A percentile compares a stretch with the other conserved stretches of the same genome.
phyloP scores from a whole-genome alignment of 306 rosid genomes.

The Casuarina equisetifolia region DNA sequence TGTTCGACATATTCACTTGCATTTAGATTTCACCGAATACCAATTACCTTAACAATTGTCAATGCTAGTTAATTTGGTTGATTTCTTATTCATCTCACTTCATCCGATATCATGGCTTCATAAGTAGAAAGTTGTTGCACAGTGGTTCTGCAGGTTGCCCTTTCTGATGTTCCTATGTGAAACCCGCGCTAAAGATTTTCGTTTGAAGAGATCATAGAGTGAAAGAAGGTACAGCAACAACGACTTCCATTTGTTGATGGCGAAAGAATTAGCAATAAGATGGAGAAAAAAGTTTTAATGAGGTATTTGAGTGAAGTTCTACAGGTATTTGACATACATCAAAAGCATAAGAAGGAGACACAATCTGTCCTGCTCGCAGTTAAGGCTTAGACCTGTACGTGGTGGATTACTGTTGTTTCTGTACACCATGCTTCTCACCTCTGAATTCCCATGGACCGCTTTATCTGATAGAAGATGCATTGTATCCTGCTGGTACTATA shows the following conservation, averaged over 20 bases:
- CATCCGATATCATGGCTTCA: not conserved
- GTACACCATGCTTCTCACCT: no score
- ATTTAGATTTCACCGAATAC: no score
- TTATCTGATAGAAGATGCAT: no score
- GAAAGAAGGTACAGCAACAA: conserved; percentile 3
- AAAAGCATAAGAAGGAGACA: not conserved
- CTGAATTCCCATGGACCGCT: no score
- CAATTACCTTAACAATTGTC: no score
- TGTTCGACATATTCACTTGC: no score
- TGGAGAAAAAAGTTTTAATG: not conserved
- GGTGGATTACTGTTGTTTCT: not conserved
- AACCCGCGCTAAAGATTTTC: not conserved
- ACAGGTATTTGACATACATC: not conserved
- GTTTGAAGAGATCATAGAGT: not conserved
- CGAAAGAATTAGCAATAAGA: not conserved
- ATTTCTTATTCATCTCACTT: not conserved
- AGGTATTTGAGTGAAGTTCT: not conserved
- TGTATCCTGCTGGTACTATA: no score
- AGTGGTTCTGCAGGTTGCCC: not conserved
- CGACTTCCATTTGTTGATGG: not conserved
- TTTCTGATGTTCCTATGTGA: not conserved
- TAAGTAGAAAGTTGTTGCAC: not conserved
- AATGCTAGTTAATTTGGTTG: not conserved
- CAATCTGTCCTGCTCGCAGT: not conserved
- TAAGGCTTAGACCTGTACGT: not conserved